Percentiles rank a stretch among this genome's conserved stretches.
phyloP scores from a whole-genome alignment of 2,329 filamentous ascomycete genomes.

The Microdochium bolleyi region DNA sequence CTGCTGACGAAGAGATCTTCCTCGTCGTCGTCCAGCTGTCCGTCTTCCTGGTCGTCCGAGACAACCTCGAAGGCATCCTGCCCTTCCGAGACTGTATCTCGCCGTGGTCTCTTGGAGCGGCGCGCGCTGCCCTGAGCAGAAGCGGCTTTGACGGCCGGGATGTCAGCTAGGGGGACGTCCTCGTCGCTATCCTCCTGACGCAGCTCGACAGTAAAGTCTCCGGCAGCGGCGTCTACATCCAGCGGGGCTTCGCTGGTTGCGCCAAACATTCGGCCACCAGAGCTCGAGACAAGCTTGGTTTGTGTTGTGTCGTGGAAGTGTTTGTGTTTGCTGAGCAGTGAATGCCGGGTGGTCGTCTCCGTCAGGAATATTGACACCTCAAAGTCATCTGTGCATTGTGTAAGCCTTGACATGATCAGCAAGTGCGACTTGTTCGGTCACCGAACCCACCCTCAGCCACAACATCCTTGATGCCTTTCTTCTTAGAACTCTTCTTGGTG shows the following conservation, averaged over 20 bases:
- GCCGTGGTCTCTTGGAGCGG: conserved; percentile 21
- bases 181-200: conserved; percentile 55
- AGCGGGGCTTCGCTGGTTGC: conserved; percentile 45
- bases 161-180: conserved; percentile 40
- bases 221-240: conserved; percentile 36
- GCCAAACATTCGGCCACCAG: conserved; percentile 47
- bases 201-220: conserved; percentile 19
- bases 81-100: conserved; percentile 20
- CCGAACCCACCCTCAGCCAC: conserved; percentile 60
- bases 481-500: conserved; percentile 57
- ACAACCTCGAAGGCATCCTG: conserved; percentile 22
- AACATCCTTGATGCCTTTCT: conserved; percentile 80
- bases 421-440: conserved; percentile 2
- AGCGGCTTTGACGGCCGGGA: conserved; percentile 34
- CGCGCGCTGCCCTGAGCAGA: conserved; percentile 18
- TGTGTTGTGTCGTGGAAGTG: conserved; percentile 54
- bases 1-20: conserved; percentile 18
- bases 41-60: conserved; percentile 21
- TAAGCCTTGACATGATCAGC: conserved; percentile 10
- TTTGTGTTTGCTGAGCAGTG: conserved; percentile 80
- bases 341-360: conserved; percentile 76
- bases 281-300: conserved; percentile 50
- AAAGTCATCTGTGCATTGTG: conserved; percentile 65
- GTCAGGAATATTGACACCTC: conserved; percentile 92
- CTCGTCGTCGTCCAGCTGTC: conserved; percentile 24